phyloP scores from a whole-genome alignment of 768 basidiomycete species.

The Leucocoprinus birnbaumii region DNA sequence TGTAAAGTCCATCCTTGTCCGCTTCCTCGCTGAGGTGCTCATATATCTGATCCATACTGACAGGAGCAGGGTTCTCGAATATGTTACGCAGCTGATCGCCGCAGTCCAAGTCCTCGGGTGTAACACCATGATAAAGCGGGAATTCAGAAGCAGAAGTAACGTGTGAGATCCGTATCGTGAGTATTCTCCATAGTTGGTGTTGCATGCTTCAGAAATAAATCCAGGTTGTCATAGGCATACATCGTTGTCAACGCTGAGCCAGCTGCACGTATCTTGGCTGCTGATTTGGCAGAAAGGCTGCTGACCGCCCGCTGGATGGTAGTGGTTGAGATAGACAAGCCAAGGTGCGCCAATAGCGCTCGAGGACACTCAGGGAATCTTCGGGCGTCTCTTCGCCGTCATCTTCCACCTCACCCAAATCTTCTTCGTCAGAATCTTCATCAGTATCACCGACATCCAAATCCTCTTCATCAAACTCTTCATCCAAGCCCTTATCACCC shows the following conservation, averaged over 20 bases:
- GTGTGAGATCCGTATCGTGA: conserved; percentile 12
- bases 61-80: not conserved
- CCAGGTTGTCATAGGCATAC: conserved; percentile 42
- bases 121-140: not conserved
- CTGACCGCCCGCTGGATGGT: not conserved
- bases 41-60: not conserved
- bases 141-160: not conserved
- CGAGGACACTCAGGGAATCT: not conserved
- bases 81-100: not conserved
- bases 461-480: no score
- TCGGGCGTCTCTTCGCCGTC: not conserved
- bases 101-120: not conserved
- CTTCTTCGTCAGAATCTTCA: no score
- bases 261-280: not conserved
- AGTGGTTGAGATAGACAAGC: not conserved
- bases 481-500: no score
- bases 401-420: not conserved
- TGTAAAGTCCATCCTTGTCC: not conserved
- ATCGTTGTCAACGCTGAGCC: not conserved
- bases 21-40: not conserved
- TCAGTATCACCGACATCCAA: no score
- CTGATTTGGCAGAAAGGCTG: not conserved
- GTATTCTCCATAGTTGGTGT: conserved; percentile 25
- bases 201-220: conserved; percentile 29
- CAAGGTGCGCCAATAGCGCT: not conserved